Conservation (phyloP, 148 eudicot genomes). For the Arbutus unedo region DNA sequence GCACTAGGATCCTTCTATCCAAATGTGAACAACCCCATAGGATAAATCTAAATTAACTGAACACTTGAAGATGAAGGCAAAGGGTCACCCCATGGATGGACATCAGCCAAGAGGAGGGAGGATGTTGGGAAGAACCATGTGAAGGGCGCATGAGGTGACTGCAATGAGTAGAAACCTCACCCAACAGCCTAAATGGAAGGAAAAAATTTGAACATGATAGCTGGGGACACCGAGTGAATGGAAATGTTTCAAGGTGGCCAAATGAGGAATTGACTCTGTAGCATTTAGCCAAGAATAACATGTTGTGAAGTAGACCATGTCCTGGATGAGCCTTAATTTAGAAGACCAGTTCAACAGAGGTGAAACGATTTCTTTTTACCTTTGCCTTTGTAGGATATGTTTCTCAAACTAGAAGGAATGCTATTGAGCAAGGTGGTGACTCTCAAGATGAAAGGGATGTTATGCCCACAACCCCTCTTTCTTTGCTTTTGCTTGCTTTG, state of each 20-base stretch:
- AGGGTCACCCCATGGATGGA: conserved; percentile 1
- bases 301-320: too few species aligned
- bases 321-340: too few species aligned
- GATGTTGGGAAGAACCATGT: neutral
- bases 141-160: neutral
- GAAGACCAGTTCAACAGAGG: too few species aligned
- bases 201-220: neutral
- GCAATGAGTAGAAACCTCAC: neutral
- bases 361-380: too few species aligned
- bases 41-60: neutral
- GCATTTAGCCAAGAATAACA: neutral
- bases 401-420: too few species aligned
- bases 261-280: neutral
- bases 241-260: neutral
- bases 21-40: neutral
- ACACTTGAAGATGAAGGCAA: neutral
- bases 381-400: too few species aligned
- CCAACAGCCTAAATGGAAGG: neutral
- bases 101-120: neutral
- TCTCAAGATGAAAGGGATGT: too few species aligned
- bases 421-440: too few species aligned
- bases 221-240: neutral
- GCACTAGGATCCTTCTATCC: neutral
- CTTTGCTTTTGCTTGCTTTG: too few species aligned
- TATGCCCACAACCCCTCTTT: too few species aligned